Evolutionary conservation across 2,329 filamentous ascomycete genomes (phyloP).

Genomic region (Microdochium nivale): DNA sequence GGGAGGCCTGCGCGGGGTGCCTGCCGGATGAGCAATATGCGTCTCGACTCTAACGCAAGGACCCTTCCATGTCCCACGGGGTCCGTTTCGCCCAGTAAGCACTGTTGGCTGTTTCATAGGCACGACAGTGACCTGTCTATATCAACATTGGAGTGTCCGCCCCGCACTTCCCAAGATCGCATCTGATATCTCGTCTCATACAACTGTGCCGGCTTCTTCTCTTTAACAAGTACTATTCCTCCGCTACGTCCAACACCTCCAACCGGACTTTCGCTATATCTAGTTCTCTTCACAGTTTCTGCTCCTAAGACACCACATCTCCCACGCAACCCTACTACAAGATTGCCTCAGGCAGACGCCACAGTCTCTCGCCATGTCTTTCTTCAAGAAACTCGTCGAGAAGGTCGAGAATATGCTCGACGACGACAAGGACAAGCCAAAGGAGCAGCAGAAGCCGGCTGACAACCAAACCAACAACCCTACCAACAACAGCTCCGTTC

Average conservation of each 20-base stretch:
- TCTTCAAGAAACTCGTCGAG: conserved; percentile 18
- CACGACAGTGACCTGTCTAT: no score
- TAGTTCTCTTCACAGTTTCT: background rate
- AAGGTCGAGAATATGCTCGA: conserved; percentile 21
- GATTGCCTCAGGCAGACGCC: background rate
- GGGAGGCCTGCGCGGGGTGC: no score
- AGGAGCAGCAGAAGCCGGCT: conserved; percentile 3
- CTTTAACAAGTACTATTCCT: no score
- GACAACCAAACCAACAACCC: background rate
- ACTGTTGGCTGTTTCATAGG: no score
- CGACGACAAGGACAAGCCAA: conserved; percentile 12
- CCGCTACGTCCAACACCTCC: no score
- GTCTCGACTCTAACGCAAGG: background rate
- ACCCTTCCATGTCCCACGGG: background rate
- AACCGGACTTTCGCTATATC: no score
- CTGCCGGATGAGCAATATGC: background rate
- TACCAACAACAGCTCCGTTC: background rate
- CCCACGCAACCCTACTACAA: background rate
- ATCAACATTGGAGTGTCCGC: background rate
- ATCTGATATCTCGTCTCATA: no score
- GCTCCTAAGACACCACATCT: background rate
- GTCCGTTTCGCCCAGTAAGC: no score
- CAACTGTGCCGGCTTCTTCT: no score
- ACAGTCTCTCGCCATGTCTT: conserved; percentile 14
- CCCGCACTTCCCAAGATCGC: background rate